Conservation (phyloP, 1,139 yeast species). For the Saccharomyces hybrid region DNA sequence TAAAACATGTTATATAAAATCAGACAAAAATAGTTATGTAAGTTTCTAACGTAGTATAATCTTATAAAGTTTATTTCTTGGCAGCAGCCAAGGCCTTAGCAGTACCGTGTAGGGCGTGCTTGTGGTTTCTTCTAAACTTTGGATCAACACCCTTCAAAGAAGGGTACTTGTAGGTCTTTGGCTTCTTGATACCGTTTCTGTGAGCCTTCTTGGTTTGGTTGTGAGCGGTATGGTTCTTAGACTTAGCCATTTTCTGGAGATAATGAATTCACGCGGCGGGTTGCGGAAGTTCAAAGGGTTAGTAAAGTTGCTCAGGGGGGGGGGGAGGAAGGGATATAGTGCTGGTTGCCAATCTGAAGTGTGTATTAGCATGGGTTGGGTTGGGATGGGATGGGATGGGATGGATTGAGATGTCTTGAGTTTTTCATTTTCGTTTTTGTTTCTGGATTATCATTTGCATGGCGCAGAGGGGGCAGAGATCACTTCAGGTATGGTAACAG, state of each 20-base stretch:
- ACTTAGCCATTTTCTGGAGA: slow-evolving; percentile 70
- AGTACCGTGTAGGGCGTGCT: slow-evolving; percentile 97
- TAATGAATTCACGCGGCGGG: not conserved
- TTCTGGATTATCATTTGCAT: not conserved
- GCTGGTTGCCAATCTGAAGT: not conserved
- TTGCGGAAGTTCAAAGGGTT: slow-evolving; percentile 9
- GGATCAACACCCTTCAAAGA: slow-evolving; percentile 98
- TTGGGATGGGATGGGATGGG: not conserved
- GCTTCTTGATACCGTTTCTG: slow-evolving; percentile 99
- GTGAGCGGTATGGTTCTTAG: slow-evolving; percentile 99
- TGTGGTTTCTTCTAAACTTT: slow-evolving; percentile 99
- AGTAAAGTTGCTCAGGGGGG: slow-evolving; percentile 7
- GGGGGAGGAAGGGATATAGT: not conserved
- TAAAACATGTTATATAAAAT: not conserved
- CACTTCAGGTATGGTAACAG: not conserved
- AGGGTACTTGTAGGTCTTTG: slow-evolving; percentile 95
- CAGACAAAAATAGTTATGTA: not conserved
- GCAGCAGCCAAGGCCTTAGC: slow-evolving; percentile 84
- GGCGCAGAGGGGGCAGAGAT: not conserved
- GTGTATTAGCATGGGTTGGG: not conserved
- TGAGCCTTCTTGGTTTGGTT: slow-evolving; percentile 99
- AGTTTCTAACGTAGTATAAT: not conserved
- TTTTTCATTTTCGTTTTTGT: not conserved
- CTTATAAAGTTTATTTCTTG: slow-evolving; percentile 17
- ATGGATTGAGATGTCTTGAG: not conserved